phyloP scores from a whole-genome alignment of 2,329 filamentous ascomycete species.

The Curvularia hawaiiensis region DNA sequence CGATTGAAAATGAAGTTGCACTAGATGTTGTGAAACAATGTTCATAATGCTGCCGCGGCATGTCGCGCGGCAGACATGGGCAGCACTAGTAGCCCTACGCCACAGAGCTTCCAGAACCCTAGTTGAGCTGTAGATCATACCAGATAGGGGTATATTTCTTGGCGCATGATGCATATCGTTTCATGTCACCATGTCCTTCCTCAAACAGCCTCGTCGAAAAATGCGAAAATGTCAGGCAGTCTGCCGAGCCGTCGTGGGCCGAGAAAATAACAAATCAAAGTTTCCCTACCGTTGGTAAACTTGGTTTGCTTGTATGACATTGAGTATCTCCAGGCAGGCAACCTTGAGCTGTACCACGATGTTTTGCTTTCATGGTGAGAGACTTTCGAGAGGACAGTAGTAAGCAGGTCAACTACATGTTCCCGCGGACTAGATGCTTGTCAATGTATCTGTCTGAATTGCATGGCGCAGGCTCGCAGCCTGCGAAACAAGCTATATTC shows the following conservation, averaged over 20 bases:
- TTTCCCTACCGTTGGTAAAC: not conserved
- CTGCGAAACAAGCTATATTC: not conserved
- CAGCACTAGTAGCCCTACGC: conserved; percentile 7
- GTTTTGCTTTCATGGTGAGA: not conserved
- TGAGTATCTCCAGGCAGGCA: not conserved
- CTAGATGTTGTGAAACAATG: conserved; percentile 9
- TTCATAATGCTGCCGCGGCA: conserved; percentile 8
- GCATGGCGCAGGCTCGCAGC: not conserved
- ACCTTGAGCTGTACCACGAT: not conserved
- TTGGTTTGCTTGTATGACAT: not conserved
- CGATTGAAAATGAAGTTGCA: conserved; percentile 6
- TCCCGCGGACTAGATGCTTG: not conserved
- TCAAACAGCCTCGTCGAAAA: not conserved
- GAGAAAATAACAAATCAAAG: not conserved
- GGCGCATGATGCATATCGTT: conserved; percentile 1
- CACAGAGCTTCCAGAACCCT: not conserved
- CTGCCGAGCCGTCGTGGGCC: not conserved
- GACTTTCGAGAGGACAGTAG: not conserved
- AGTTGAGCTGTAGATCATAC: not conserved
- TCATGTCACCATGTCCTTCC: not conserved
- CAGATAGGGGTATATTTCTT: not conserved
- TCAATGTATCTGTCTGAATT: not conserved
- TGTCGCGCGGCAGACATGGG: conserved; percentile 10
- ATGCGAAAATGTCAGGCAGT: not conserved
- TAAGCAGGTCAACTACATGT: too few relatives aligned